Conservation (phyloP, 225 moss, liverwort and hornwort genomes). For the Physcomitrium patens region DNA sequence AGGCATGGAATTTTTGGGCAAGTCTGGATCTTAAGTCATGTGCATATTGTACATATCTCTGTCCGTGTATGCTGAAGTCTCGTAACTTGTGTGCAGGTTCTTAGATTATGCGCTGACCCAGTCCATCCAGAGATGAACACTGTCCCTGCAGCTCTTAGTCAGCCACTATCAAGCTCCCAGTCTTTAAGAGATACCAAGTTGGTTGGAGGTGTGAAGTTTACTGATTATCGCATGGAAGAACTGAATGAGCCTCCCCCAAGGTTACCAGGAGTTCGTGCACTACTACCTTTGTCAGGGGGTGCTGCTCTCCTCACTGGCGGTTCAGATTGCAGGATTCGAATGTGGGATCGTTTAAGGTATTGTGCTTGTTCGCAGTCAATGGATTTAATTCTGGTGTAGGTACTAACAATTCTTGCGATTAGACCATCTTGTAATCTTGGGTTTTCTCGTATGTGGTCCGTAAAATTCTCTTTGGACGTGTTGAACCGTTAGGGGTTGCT, state of each 20-base stretch:
- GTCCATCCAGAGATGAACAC: conserved; percentile 52
- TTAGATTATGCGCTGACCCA: conserved; percentile 74
- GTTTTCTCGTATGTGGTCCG: not conserved
- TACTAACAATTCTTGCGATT: conserved; percentile 16
- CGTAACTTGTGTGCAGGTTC: conserved; percentile 60
- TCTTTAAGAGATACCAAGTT: conserved; percentile 45
- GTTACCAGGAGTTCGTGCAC: conserved; percentile 87
- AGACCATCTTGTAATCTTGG: conserved; percentile 9
- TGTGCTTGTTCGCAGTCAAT: not conserved
- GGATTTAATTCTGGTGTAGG: not conserved
- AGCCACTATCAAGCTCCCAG: conserved; percentile 59
- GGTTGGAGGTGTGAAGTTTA: conserved; percentile 48
- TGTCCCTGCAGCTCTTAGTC: conserved; percentile 78
- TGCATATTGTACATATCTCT: not conserved
- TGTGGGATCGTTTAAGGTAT: conserved; percentile 96
- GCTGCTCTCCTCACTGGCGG: conserved; percentile 86
- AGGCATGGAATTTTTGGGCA: conserved; percentile 13
- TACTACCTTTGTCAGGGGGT: conserved; percentile 87
- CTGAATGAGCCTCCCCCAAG: conserved; percentile 93
- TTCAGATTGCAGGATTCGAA: conserved; percentile 87
- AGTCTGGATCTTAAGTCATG: not conserved
- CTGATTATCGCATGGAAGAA: conserved; percentile 87
- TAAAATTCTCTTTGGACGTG: conserved; percentile 9
- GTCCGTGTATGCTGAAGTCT: conserved; percentile 6
- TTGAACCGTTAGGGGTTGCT: conserved; percentile 10